Conservation (phyloP, 2,329 filamentous ascomycete genomes). For the Aspergillus oerlinghausenensis region DNA sequence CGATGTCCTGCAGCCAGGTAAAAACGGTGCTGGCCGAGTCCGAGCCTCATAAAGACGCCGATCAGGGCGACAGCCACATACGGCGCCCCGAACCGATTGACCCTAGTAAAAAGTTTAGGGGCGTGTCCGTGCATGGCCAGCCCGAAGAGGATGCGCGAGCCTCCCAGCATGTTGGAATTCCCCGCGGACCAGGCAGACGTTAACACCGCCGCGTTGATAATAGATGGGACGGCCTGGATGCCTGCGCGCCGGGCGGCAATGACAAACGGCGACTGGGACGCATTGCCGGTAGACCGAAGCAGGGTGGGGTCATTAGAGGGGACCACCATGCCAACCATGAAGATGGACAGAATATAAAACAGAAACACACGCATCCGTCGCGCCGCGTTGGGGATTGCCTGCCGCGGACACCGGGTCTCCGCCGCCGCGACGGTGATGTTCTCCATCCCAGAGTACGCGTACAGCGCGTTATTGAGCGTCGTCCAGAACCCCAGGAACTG, state of each 20-base stretch:
- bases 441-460: slow-evolving; percentile 41
- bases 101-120: background rate
- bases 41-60: slow-evolving; percentile 54
- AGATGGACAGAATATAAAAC: background rate
- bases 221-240: background rate
- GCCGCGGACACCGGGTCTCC: background rate
- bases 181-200: background rate
- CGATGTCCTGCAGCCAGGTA: slow-evolving; percentile 62
- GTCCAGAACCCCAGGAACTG: slow-evolving; percentile 42
- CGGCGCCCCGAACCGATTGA: slow-evolving; percentile 54
- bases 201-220: background rate
- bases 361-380: background rate
- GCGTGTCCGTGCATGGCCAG: background rate
- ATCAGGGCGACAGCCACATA: slow-evolving; percentile 49
- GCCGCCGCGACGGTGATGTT: background rate
- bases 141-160: slow-evolving; percentile 1
- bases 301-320: background rate
- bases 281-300: background rate
- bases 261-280: background rate
- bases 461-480: slow-evolving; percentile 20
- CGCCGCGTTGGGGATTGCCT: background rate
- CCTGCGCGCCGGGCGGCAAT: background rate
- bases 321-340: background rate
- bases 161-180: background rate
- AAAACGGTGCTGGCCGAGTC: slow-evolving; percentile 53